A percentile compares a stretch with the other conserved stretches of the same genome.
Evolutionary conservation across 306 rosid species (phyloP).

Genomic region (Potentilla sterilis): DNA sequence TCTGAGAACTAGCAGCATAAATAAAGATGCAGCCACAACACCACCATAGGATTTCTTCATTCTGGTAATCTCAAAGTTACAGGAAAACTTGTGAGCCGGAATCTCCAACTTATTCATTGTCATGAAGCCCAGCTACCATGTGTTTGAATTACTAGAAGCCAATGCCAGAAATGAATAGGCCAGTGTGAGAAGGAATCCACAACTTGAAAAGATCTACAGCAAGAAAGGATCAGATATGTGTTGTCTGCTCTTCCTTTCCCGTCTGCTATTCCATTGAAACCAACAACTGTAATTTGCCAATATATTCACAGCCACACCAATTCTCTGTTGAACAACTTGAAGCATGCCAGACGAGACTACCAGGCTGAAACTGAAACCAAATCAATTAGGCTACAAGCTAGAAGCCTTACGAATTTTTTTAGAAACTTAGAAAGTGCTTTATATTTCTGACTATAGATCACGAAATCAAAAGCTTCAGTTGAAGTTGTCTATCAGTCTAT

Average conservation of each 20-base stretch:
- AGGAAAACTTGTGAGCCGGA: constrained; percentile 30
- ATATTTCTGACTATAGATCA: constrained; percentile 4
- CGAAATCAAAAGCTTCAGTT: not conserved
- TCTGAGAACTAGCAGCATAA: constrained; percentile 75
- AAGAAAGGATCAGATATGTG: constrained; percentile 12
- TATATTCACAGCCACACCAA: constrained; percentile 2
- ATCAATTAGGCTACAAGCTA: constrained; percentile 18
- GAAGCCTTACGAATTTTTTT: not conserved
- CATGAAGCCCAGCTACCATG: constrained; percentile 24
- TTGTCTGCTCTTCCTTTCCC: constrained; percentile 26
- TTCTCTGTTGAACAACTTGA: constrained; percentile 1
- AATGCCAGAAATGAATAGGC: not conserved
- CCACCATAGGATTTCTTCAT: constrained; percentile 89
- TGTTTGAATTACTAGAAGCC: constrained; percentile 6
- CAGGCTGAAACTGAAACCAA: constrained; percentile 31
- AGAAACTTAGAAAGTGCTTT: not conserved
- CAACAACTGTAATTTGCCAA: constrained; percentile 26
- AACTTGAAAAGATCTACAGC: constrained; percentile 22
- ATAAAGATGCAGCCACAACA: constrained; percentile 54
- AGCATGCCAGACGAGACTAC: constrained; percentile 21
- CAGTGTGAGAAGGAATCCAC: constrained; percentile 17
- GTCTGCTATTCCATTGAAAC: constrained; percentile 22
- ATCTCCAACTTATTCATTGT: constrained; percentile 30
- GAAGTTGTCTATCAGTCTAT: not conserved
- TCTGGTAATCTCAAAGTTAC: constrained; percentile 34